Percentiles rank a stretch among this genome's conserved stretches.
These are phyloP conservation scores for Apiospora marii DNA, from an alignment of 2,329 filamentous ascomycete species.

Conservation along the genomic window DNA sequence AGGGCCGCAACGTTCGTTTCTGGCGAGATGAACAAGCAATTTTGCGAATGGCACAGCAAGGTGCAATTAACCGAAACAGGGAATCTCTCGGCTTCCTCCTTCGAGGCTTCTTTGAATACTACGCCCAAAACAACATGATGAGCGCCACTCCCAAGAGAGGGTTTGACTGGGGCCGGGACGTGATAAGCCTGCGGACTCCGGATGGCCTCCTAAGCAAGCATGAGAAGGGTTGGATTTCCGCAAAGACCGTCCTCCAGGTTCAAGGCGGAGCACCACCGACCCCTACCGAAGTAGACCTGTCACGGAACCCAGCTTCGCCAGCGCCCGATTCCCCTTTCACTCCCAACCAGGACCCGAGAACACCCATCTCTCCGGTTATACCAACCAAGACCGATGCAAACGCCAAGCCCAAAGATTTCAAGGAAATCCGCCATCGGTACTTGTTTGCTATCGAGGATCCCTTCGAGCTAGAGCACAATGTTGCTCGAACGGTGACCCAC, in stretches of 20 bases:
- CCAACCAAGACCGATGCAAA: conserved; percentile 27
- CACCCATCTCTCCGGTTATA: conserved; percentile 28
- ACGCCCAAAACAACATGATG: conserved; percentile 68
- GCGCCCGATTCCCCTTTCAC: conserved; percentile 31
- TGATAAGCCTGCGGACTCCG: conserved; percentile 77
- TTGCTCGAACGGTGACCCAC: conserved; percentile 85
- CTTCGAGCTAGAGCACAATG: conserved; percentile 87
- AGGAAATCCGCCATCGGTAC: conserved; percentile 80
- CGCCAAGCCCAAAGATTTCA: conserved; percentile 53
- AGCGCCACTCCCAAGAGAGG: conserved; percentile 58
- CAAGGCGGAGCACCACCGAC: conserved; percentile 45
- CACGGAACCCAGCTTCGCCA: conserved; percentile 30
- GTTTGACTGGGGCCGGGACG: conserved; percentile 84
- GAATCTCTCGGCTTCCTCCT: conserved; percentile 77
- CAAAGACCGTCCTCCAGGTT: conserved; percentile 71
- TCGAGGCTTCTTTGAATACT: conserved; percentile 89
- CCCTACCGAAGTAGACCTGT: conserved; percentile 29
- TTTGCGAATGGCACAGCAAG: conserved; percentile 60
- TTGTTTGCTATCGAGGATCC: conserved; percentile 92
- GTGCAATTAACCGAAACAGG: conserved; percentile 71
- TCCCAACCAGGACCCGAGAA: conserved; percentile 26
- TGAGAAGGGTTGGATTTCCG: conserved; percentile 86
- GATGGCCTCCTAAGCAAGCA: conserved; percentile 77
- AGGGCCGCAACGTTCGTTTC: conserved; percentile 77
- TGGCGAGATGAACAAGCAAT: conserved; percentile 80